phyloP scores from a whole-genome alignment of 2,329 filamentous ascomycete genomes.

The Neopestalotiopsis rosae region DNA sequence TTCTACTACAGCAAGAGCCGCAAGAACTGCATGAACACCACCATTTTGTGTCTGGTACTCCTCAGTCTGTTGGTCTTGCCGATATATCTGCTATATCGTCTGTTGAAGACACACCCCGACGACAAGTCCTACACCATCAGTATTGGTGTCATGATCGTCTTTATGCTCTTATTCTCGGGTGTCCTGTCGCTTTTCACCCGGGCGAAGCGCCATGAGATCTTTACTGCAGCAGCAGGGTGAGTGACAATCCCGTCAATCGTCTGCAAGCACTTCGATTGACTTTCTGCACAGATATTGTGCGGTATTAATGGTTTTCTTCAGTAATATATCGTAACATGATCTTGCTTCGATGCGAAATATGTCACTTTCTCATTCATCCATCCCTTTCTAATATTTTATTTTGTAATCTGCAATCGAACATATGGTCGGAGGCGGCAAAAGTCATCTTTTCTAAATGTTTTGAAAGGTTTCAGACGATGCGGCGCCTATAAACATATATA shows the following conservation, averaged over 20 bases:
- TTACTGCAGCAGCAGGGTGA: conserved; percentile 13
- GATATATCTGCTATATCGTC: background rate
- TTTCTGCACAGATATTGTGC: background rate
- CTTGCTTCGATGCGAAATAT: too few species aligned
- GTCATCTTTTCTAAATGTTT: too few species aligned
- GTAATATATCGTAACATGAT: background rate
- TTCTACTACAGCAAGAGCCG: conserved; percentile 14
- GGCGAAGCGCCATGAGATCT: conserved; percentile 11
- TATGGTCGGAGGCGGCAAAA: too few species aligned
- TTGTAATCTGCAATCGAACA: too few species aligned
- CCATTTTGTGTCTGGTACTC: background rate
- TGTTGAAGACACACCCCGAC: background rate
- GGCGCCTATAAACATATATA: too few species aligned
- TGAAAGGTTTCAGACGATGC: too few species aligned
- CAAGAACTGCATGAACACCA: conserved; percentile 12
- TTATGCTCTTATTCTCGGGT: conserved; percentile 9
- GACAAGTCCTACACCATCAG: conserved; percentile 9
- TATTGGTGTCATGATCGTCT: background rate
- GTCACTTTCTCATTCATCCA: too few species aligned
- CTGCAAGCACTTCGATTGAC: background rate
- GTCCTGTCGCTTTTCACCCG: conserved; percentile 14
- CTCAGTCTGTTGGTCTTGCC: background rate
- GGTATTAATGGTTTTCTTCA: conserved; percentile 14
- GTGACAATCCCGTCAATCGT: background rate
- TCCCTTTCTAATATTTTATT: too few species aligned